Percentiles rank a stretch among this genome's conserved stretches.
These are phyloP conservation scores for Alternaria tenuissima DNA, from an alignment of 2,329 filamentous ascomycete species.

Conservation along the genomic window DNA sequence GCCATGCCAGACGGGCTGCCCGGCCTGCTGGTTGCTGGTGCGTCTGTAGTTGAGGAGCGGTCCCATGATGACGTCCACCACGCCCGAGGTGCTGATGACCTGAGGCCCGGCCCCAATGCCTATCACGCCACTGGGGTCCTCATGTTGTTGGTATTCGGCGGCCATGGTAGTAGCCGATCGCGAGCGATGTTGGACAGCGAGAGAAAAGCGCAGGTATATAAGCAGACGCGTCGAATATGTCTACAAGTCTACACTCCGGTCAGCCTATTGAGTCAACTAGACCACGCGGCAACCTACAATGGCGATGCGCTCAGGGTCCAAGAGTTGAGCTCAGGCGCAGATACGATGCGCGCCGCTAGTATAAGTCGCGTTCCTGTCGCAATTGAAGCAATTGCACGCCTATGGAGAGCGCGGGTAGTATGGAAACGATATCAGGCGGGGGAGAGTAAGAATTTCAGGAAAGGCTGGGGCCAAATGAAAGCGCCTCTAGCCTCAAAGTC, in stretches of 20 bases:
- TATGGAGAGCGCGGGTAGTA: neutral
- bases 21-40: constrained; percentile 66
- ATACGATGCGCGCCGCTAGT: constrained; percentile 10
- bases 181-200: neutral
- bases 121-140: constrained; percentile 34
- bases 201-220: neutral
- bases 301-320: constrained; percentile 22
- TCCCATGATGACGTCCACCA: constrained; percentile 70
- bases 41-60: constrained; percentile 80
- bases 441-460: constrained; percentile 1
- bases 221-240: constrained; percentile 13
- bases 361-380: constrained; percentile 7
- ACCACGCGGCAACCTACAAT: constrained; percentile 20
- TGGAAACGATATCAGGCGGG: constrained; percentile 3
- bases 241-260: constrained; percentile 12
- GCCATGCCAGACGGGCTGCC: constrained; percentile 73
- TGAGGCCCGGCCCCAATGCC: constrained; percentile 56
- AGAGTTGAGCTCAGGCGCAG: constrained; percentile 14
- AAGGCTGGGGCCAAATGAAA: constrained; percentile 11
- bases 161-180: constrained; percentile 3
- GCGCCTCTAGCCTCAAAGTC: constrained; percentile 5
- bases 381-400: constrained; percentile 1
- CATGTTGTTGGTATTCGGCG: constrained; percentile 19
- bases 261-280: constrained; percentile 18
- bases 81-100: constrained; percentile 51